phyloP scores from a whole-genome alignment of 2,329 filamentous ascomycete genomes.

The Calonectria honghensis region DNA sequence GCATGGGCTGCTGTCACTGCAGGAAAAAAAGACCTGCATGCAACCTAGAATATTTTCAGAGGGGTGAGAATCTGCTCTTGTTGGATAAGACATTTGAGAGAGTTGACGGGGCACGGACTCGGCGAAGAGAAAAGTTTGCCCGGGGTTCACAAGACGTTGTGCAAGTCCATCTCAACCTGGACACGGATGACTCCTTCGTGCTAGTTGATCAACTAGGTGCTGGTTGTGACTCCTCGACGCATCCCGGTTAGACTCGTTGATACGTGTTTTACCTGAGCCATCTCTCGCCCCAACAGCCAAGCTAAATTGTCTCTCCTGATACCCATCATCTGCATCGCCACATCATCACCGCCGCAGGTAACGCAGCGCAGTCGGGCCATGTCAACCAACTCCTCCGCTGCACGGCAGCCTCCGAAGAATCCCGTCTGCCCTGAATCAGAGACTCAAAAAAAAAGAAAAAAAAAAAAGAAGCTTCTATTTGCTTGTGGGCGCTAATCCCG shows the following conservation, averaged over 20 bases:
- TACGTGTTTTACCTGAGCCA: slow-evolving; percentile 14
- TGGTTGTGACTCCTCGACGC: slow-evolving; percentile 14
- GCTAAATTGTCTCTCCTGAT: slow-evolving; percentile 23
- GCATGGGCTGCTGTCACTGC: slow-evolving; percentile 26
- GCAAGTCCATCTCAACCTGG: slow-evolving; percentile 4
- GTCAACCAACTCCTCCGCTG: slow-evolving; percentile 24
- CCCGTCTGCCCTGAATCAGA: slow-evolving; percentile 13
- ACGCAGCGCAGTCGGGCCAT: slow-evolving; percentile 12
- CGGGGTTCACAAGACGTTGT: slow-evolving; percentile 5
- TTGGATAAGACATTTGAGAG: neutral
- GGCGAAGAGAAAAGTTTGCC: neutral
- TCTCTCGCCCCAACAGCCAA: slow-evolving; percentile 9
- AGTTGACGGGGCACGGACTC: slow-evolving; percentile 13
- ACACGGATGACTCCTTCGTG: neutral
- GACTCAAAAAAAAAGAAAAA: slow-evolving; percentile 12
- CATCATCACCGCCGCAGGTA: slow-evolving; percentile 38
- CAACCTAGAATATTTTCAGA: slow-evolving; percentile 19
- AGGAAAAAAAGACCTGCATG: slow-evolving; percentile 13
- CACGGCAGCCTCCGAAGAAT: slow-evolving; percentile 25
- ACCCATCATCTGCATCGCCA: slow-evolving; percentile 39
- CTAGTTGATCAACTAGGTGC: neutral
- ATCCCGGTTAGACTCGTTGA: slow-evolving; percentile 11
- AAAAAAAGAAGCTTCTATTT: slow-evolving; percentile 18
- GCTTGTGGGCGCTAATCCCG: slow-evolving; percentile 23
- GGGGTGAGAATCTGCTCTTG: neutral